Base-by-base conservation (phyloP, 768 basidiomycete species). In the Holtermanniella nyarrowii region DNA sequence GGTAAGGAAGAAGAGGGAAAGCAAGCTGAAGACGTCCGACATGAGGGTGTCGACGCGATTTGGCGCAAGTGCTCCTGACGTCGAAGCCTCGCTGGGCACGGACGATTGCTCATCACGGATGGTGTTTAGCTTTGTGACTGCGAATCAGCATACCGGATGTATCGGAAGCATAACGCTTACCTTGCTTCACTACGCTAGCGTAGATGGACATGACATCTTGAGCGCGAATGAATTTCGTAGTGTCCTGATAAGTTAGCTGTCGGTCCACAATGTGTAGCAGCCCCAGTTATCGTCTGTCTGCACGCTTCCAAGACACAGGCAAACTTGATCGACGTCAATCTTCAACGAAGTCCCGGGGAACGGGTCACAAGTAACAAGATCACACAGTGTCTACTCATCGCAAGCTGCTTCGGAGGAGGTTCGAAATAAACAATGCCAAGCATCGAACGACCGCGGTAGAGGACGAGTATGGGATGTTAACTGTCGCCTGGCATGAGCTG, bases 1-100 rank as follows among this genome's bases (percentile, higher is more conserved):
- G 31, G 91, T 95, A 62, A 99, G 82, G 77, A 90, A 99, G 78
- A 95, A 96, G 58, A 99, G 79, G 13, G 89, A 93, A 42, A 99
- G 80, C 45, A 99, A 78, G 65, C 81, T 84, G 75, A 97, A 97
- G 31, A 97, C 93, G 73, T 99, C 95, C 24, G 88, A 83, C 43
- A 99, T 81, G 3, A 89, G 86, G 4, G 88, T 91, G 74, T 99
- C 95, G 42, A 99, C 78, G 46, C 95, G 78, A 72, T 97, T 99
- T 10, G 69, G 64, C 65, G 71, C 69, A 1, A 53, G 54, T 20
- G 65, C 61, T 10, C 62, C 56, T 11, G 59, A 53, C 16, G 13
- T 50, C 47, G 39, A 51, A 46, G 21, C 54, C 47, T 4, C 3
- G 53, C 42, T 22, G 59, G 48, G 20, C 57, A 52, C 26, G 54